Percentiles rank a stretch among this genome's conserved stretches.
phyloP scores from a whole-genome alignment of 1,284 basidiomycete genomes.

The Austroboletus olivaceoglutinosus region DNA sequence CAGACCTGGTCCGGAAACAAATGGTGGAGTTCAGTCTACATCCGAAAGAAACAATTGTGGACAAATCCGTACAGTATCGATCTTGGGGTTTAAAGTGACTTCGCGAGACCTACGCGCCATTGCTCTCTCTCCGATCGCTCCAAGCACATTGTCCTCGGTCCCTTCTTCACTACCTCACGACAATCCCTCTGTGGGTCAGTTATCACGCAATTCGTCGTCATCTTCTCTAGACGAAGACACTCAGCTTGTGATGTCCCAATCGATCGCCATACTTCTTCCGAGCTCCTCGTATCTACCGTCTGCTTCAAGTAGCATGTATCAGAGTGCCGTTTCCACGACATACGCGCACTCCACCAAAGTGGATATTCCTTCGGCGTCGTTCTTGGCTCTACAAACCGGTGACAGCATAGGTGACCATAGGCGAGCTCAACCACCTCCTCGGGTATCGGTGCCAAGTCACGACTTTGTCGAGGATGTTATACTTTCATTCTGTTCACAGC shows the following conservation, averaged over 20 bases:
- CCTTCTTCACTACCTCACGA: constrained; percentile 35
- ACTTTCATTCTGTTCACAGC: constrained; percentile 55
- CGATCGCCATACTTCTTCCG: constrained; percentile 57
- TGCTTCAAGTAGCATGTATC: constrained; percentile 63
- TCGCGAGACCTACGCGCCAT: constrained; percentile 40
- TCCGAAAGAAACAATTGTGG: constrained; percentile 8
- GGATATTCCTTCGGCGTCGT: not conserved
- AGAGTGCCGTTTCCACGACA: constrained; percentile 63
- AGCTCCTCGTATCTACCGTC: constrained; percentile 44
- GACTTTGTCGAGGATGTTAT: constrained; percentile 43
- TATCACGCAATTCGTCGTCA: constrained; percentile 44
- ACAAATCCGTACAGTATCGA: constrained; percentile 43
- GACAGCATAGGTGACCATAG: not conserved
- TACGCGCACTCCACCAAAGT: constrained; percentile 10
- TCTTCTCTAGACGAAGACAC: constrained; percentile 63
- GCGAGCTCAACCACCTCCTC: constrained; percentile 5
- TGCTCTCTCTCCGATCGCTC: constrained; percentile 16
- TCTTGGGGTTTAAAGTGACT: constrained; percentile 51
- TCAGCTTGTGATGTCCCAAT: constrained; percentile 71
- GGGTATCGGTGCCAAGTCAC: constrained; percentile 10
- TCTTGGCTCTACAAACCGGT: not conserved
- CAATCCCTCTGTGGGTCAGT: constrained; percentile 20
- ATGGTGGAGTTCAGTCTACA: constrained; percentile 30
- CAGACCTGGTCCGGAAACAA: constrained; percentile 9
- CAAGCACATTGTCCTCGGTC: constrained; percentile 20